Evolutionary conservation across 805 yeast genomes (phyloP), one percentile per base, ranked within the genome.

Genomic region (Candida germanica): DNA sequence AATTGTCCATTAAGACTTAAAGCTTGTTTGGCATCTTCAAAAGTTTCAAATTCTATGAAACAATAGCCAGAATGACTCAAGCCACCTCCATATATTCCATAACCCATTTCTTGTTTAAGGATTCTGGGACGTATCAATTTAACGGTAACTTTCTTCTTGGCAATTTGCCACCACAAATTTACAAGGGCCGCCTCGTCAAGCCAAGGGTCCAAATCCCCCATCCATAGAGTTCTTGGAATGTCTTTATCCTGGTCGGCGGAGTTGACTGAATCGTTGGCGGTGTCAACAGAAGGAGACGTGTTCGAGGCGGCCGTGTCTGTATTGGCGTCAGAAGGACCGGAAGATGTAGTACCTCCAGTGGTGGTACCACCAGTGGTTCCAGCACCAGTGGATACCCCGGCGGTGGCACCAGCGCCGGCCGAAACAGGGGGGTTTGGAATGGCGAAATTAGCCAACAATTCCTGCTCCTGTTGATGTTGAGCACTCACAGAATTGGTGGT

Each of bases 121-220:
- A 45, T 26, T 35, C 58, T 67, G 16, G 61, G 76, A 42, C 77
- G 76, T 40, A 84, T 84, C 25, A 84, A 65, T 56, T 83, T 84
- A 19, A 82, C 88, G 19, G 66, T 58, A 18, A 84, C 91, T 20
- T 64, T 54, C 46, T 74, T 76, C 36, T 73, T 70, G 33, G 79
- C 49, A 17, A 73, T 61, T 20, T 66, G 66, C 87, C 88, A 83
- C 56, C 86, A 66, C 30, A 77, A 63, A 33, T 69, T 66, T 18
- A 54, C 57, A 31, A 67, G 64, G 4, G 77, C 76, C 3, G 61
- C 66, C 53, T 83, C 93, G 52, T 81, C 87, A 50, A 83, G 75
- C 76, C 83, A 77, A 1, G 91, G 87, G 52, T 84, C 91, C 46
- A 84, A 64, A 57, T 84, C 93, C 8, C 94, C 94, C 94, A 84